Evolutionary conservation across 805 yeast species (phyloP).

Genomic region (Saccharomyces mikatae): DNA sequence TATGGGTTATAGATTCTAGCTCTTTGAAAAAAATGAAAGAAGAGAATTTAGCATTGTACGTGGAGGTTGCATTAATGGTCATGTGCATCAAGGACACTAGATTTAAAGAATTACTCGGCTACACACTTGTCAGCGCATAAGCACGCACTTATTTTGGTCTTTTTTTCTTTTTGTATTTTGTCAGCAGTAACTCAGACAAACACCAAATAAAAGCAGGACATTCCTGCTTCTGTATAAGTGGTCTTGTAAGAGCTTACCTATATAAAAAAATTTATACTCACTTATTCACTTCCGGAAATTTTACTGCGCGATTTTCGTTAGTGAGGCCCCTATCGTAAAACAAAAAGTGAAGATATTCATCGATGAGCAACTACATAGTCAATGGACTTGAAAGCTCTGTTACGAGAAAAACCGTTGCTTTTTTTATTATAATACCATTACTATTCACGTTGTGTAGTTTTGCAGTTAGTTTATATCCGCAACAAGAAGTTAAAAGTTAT

Average conservation of each 20-base stretch:
- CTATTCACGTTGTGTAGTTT: background rate
- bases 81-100: constrained; percentile 60
- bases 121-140: constrained; percentile 55
- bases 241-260: background rate
- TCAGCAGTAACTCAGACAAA: background rate
- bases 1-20: constrained; percentile 57
- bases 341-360: background rate
- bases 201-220: background rate
- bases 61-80: constrained; percentile 56
- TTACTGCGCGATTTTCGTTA: background rate
- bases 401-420: background rate
- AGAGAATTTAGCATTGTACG: constrained; percentile 46
- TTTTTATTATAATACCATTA: background rate
- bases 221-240: background rate
- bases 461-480: background rate
- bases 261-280: background rate
- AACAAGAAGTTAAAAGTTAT: background rate
- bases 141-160: background rate
- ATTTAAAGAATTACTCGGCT: constrained; percentile 68
- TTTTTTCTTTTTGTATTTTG: background rate
- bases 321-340: background rate
- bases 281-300: background rate
- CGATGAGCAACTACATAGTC: background rate
- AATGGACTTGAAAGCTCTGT: background rate
- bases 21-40: constrained; percentile 39